Evolutionary conservation across 179 eudicot genomes (phyloP), one percentile per base, ranked within the genome.

Genomic region (Actinidia arguta): DNA sequence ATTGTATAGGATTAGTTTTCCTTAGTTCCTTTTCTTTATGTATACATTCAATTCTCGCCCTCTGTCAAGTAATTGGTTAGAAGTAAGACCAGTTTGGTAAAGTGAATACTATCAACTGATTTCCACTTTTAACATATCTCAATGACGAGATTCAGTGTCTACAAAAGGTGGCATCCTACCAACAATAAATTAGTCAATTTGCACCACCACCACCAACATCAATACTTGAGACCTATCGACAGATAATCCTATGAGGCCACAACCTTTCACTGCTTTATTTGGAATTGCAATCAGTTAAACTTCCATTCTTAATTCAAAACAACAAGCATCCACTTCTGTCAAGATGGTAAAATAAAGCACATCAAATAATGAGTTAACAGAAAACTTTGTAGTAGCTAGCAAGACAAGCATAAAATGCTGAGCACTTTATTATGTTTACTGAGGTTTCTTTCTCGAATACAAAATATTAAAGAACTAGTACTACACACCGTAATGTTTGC

Each of bases 401-500:
- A 20, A 20, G 52, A 46, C 22, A 71, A 47, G 14, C 55, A 47
- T 47, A 71, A 46, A 47, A 24, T 46, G 14, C 42, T 24, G 14
- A 51, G 46, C 61, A 73, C 39, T 50, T 73, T 36, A 13, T 61
- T 39, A 58, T 58, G 4, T 27, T 58, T 76, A 56, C 47, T 58
- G 31, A 31, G 14, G 16, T 18, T 17, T 56, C 67, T 42, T 4
- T 42, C 66, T 16, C 39, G n/a, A 7, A 42, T 68, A 22, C 4
- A 17, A 18, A 66, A 17, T 52, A 18, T 8, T 10, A 52, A 16
- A 56, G 75, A 17, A 76, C 42, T 52, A 14, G 44, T 10, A 75
- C 55, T 68, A 69, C 94, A 48, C 85, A 94, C 98, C 83, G 92
- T 94, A 44, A 93, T 86, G 81, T 94, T 94, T 78, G 98, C 98